Percentiles rank a stretch among this genome's conserved stretches.
phyloP scores from a whole-genome alignment of 164 flowering plant species.

The Berberis vulgaris region DNA sequence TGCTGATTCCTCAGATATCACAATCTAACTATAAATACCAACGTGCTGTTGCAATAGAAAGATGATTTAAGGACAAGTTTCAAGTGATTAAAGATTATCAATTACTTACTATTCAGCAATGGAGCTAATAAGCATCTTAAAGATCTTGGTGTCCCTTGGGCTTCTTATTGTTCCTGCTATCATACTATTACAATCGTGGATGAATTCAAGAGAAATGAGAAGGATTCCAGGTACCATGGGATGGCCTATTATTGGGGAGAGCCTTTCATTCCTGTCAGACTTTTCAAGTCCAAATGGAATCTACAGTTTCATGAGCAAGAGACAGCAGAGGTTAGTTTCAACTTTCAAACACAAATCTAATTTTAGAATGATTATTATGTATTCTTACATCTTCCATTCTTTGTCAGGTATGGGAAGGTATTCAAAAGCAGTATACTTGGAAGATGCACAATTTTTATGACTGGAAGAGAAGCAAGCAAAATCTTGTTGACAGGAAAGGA shows the following conservation, averaged over 20 bases:
- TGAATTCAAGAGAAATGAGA: conserved; percentile 31
- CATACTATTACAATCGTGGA: conserved; percentile 20
- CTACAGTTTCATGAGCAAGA: conserved; percentile 46
- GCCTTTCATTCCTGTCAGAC: conserved; percentile 41
- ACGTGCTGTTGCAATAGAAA: neutral
- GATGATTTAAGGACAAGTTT: neutral
- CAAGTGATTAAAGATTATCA: neutral
- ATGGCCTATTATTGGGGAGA: conserved; percentile 64
- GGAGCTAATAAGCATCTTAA: conserved; percentile 13
- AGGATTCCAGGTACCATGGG: conserved; percentile 53
- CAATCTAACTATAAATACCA: too few relatives aligned
- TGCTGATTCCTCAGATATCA: too few relatives aligned
- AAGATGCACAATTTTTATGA: conserved; percentile 48
- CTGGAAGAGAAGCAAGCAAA: conserved; percentile 67
- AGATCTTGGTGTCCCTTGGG: conserved; percentile 9
- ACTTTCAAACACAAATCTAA: neutral
- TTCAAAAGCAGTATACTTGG: conserved; percentile 50
- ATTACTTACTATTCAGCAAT: conserved; percentile 5
- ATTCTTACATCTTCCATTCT: neutral
- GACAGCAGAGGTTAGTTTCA: conserved; percentile 45
- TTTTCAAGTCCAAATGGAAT: conserved; percentile 59
- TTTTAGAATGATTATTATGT: neutral
- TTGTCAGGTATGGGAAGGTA: conserved; percentile 51
- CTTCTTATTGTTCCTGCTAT: conserved; percentile 14
- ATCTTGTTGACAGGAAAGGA: conserved; percentile 53